These are phyloP conservation scores for Pseudogymnoascus sp. DNA, from an alignment of 2,329 filamentous ascomycete species.

Conservation along the genomic window DNA sequence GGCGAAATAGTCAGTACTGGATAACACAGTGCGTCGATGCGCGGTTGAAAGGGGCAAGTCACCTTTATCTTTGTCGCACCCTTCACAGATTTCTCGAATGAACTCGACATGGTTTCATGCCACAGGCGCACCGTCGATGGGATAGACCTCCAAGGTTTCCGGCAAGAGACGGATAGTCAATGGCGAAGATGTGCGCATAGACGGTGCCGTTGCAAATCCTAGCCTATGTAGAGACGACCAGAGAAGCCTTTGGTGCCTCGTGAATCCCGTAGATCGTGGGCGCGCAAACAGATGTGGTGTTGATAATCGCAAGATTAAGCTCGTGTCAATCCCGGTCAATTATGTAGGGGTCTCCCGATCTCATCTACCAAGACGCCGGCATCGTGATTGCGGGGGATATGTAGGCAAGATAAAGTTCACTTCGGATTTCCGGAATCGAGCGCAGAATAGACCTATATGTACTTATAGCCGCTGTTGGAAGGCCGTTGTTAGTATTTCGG, in stretches of 20 bases:
- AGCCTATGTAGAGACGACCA: not conserved
- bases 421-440: not conserved
- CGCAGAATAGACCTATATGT: not conserved
- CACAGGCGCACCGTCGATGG: constrained; percentile 8
- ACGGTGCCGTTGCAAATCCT: not conserved
- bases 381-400: not conserved
- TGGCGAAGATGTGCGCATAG: not conserved
- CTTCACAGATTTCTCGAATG: constrained; percentile 98
- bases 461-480: not conserved
- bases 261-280: not conserved
- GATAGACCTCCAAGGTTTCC: constrained; percentile 3
- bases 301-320: constrained; percentile 6
- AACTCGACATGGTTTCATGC: constrained; percentile 57
- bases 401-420: not conserved
- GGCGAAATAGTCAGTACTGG: not conserved
- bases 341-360: not conserved
- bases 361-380: not conserved
- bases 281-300: constrained; percentile 2
- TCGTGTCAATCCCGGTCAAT: constrained; percentile 6
- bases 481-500: not conserved
- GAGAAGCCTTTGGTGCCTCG: not conserved
- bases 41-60: constrained; percentile 19
- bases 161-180: not conserved
- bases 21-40: not conserved
- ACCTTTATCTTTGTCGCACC: constrained; percentile 98